Conservation (phyloP, 768 basidiomycete species). For the Steccherinum ochraceum region DNA sequence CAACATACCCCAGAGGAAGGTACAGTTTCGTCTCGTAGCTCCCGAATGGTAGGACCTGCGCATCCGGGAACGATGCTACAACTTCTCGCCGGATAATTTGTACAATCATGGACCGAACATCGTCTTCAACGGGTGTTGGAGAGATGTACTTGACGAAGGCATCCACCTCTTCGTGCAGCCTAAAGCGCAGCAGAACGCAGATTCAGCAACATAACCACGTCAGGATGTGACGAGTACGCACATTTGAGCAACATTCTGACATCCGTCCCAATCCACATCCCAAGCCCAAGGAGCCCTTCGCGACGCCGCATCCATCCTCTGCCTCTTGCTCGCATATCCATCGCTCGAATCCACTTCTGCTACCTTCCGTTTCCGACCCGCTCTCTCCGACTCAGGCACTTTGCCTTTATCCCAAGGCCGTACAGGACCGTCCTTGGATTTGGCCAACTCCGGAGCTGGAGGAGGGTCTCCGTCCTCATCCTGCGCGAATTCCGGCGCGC, state of each 20-base stretch:
- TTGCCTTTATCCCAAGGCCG: too few species aligned
- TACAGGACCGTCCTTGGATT: too few species aligned
- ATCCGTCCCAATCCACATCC: constrained; percentile 64
- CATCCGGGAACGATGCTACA: constrained; percentile 64
- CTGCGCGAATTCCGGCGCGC: constrained; percentile 1
- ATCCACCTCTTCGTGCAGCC: constrained; percentile 82
- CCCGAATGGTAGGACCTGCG: constrained; percentile 81
- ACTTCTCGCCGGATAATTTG: constrained; percentile 63
- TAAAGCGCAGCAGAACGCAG: constrained; percentile 29
- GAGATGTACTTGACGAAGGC: constrained; percentile 86
- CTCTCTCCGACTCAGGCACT: constrained; percentile 8
- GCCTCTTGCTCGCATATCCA: constrained; percentile 47
- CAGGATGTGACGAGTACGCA: constrained; percentile 32
- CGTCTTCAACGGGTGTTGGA: constrained; percentile 80
- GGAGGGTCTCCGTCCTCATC: background rate
- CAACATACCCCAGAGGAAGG: constrained; percentile 81
- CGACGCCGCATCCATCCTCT: constrained; percentile 42
- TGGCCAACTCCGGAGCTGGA: constrained; percentile 1
- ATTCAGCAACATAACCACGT: constrained; percentile 9
- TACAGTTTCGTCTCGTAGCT: constrained; percentile 92
- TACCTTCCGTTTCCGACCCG: constrained; percentile 40
- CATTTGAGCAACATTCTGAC: constrained; percentile 81
- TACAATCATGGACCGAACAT: constrained; percentile 71
- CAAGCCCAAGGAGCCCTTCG: constrained; percentile 61
- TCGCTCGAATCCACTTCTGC: constrained; percentile 44